These are phyloP conservation scores for Amniculicola lignicola DNA, from an alignment of 495 filamentous ascomycete genomes.

Conservation along the genomic window DNA sequence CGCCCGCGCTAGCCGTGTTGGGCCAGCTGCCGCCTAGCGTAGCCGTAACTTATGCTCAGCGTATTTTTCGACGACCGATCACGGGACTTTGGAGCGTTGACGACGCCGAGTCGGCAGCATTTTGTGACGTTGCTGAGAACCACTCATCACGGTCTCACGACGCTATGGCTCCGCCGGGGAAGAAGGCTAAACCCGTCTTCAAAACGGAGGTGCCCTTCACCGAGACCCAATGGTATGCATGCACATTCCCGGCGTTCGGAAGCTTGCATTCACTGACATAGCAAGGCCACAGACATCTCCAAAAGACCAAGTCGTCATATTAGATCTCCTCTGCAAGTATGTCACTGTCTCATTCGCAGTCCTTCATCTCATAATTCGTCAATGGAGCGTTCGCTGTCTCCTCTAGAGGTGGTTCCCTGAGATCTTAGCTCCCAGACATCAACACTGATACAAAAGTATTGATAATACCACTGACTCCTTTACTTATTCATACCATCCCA, in stretches of 20 bases:
- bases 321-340: constrained; percentile 40
- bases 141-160: too few relatives aligned
- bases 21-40: too few relatives aligned
- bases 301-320: constrained; percentile 34
- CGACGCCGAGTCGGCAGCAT: too few relatives aligned
- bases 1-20: too few relatives aligned
- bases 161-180: constrained; percentile 16
- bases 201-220: constrained; percentile 42
- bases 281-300: constrained; percentile 32
- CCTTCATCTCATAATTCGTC: not conserved
- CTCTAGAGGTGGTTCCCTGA: too few relatives aligned
- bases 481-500: not conserved
- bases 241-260: not conserved
- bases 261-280: not conserved
- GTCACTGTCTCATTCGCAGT: not conserved
- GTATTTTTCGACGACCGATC: too few relatives aligned
- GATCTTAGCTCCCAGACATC: not conserved
- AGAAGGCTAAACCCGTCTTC: constrained; percentile 37
- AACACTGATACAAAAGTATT: not conserved
- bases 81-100: too few relatives aligned
- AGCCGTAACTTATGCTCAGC: too few relatives aligned
- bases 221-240: constrained; percentile 35
- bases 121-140: too few relatives aligned
- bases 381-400: not conserved
- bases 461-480: not conserved